Base-by-base conservation (phyloP, 495 filamentous ascomycete genomes). In the Xylaria grammica region DNA sequence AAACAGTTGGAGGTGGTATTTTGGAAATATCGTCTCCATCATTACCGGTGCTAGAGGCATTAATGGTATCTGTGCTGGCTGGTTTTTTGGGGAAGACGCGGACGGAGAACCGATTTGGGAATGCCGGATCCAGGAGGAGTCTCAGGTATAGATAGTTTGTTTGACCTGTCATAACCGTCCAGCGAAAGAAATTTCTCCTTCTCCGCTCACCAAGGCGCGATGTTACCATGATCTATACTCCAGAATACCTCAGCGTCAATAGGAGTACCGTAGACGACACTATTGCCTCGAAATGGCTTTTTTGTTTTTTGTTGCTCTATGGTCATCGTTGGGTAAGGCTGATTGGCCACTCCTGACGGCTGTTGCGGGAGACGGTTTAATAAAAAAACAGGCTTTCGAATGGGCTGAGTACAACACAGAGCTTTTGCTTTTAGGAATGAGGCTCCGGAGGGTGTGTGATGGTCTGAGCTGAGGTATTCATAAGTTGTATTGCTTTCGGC, bases 401-500 rank as follows among this genome's bases (percentile, higher is more conserved):
- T 19, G 36, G 17, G 11, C 38, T 22, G 29, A 60, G 56, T 36
- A 57, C 17, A 9, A 29, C 42, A n/a, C 49, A 42, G 56, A 19
- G 20, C 29, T 24, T 49, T 26, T 4, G 40, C 24, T 30, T 60
- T 17, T 27, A 11, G 24, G 56, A 4, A 30, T 60, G 44, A 3
- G 8, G 19, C n/a, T 11, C 20, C 13, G n/a, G 56, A 22, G 42
- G 40, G n/a, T n/a, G 2, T 11, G 22, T n/a, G 24, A 50, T 22
- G 22, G 53, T 24, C 8, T 13, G 10, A 10, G 27, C 38, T 20
- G 38, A 45, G 56, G 44, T 20, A 45, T 22, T 36, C 29, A 17
- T 59, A 45, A 26, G 29, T 42, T 27, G 52, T n/a, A 52, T 52
- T 29, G 49, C 49, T 3, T 48, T 48, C 22, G 26, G n/a, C 27